Conservation (phyloP, 2,329 filamentous ascomycete genomes). For the Fusarium sterilihyphosum region DNA sequence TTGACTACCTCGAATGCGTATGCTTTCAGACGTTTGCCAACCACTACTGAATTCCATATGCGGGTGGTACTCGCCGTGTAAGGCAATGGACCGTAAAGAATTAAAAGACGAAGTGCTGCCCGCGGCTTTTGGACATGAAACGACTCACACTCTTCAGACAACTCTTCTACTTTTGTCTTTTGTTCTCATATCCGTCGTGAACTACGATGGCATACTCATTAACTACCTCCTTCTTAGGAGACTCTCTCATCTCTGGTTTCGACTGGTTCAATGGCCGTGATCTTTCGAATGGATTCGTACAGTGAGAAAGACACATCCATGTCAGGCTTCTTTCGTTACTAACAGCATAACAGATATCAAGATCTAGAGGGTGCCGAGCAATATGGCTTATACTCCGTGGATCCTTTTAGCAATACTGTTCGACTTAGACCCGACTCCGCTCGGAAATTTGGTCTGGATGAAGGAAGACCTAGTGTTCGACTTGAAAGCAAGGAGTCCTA, state of each 20-base stretch:
- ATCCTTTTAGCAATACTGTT: slow-evolving; percentile 54
- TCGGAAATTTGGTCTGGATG: slow-evolving; percentile 49
- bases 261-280: slow-evolving; percentile 64
- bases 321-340: slow-evolving; percentile 20
- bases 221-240: slow-evolving; percentile 54
- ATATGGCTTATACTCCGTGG: slow-evolving; percentile 54
- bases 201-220: slow-evolving; percentile 54
- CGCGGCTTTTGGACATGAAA: slow-evolving; percentile 9
- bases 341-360: slow-evolving; percentile 53
- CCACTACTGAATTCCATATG: slow-evolving; percentile 35
- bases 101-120: slow-evolving; percentile 31
- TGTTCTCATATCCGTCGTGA: slow-evolving; percentile 8
- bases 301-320: slow-evolving; percentile 58
- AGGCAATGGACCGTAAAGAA: slow-evolving; percentile 20
- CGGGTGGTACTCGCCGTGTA: slow-evolving; percentile 19
- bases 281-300: slow-evolving; percentile 74
- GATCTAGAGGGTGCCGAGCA: slow-evolving; percentile 52
- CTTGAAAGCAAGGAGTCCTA: slow-evolving; percentile 72
- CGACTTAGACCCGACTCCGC: slow-evolving; percentile 57
- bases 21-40: slow-evolving; percentile 31
- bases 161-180: slow-evolving; percentile 10
- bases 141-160: slow-evolving; percentile 5
- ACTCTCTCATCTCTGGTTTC: slow-evolving; percentile 59
- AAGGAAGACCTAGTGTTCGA: slow-evolving; percentile 69
- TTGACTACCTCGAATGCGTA: slow-evolving; percentile 31